A percentile compares a stretch with the other conserved stretches of the same genome.
phyloP scores from a whole-genome alignment of 495 filamentous ascomycete genomes.

The Podospora bellae-mahoneyi region DNA sequence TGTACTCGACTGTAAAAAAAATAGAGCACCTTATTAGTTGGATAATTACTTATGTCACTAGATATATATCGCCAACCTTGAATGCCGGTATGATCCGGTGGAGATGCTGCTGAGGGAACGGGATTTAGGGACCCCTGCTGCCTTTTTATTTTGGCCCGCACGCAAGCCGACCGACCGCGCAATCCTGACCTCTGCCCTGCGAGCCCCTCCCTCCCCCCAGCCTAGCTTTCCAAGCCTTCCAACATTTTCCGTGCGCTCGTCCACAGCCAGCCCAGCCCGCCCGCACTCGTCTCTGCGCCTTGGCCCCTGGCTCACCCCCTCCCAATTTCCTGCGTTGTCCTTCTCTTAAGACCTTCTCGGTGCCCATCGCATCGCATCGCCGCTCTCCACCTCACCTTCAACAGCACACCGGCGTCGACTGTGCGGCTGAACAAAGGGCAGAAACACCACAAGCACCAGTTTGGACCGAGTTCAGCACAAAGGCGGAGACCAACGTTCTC shows the following conservation, averaged over 20 bases:
- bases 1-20: too few relatives aligned
- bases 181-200: slow-evolving; percentile 10
- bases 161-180: slow-evolving; percentile 10
- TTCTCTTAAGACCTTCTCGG: slow-evolving; percentile 25
- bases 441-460: background rate
- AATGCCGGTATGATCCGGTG: slow-evolving; percentile 1
- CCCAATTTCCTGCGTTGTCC: slow-evolving; percentile 20
- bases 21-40: too few relatives aligned
- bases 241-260: slow-evolving; percentile 30
- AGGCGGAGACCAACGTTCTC: slow-evolving; percentile 10
- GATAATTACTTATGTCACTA: too few relatives aligned
- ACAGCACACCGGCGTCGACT: slow-evolving; percentile 11
- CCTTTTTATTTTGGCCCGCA: slow-evolving; percentile 11
- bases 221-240: slow-evolving; percentile 19
- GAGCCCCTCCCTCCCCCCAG: slow-evolving; percentile 1
- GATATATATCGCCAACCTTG: background rate
- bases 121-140: slow-evolving; percentile 5
- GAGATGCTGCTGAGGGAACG: background rate
- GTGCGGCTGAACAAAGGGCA: slow-evolving; percentile 21
- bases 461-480: slow-evolving; percentile 19
- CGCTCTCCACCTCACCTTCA: slow-evolving; percentile 24
- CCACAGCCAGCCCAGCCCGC: background rate
- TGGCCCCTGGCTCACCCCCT: slow-evolving; percentile 21
- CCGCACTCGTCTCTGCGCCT: background rate
- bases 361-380: slow-evolving; percentile 24